These are phyloP conservation scores for Geotrichum klebahnii DNA, from an alignment of 1,139 yeast species.

Conservation along the genomic window DNA sequence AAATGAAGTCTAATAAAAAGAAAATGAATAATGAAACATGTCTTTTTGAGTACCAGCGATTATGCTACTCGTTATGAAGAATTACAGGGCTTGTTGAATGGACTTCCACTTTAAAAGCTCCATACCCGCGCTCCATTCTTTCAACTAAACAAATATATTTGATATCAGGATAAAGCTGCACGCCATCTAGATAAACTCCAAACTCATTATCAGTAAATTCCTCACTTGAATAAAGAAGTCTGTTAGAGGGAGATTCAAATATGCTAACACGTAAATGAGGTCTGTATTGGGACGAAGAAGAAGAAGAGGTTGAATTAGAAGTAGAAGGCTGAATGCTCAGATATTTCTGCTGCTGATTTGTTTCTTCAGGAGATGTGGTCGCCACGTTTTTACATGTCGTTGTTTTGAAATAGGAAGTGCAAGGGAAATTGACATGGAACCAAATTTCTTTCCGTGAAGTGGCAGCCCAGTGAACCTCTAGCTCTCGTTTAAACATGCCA, in stretches of 20 bases:
- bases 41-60: too few relatives aligned
- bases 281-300: conserved; percentile 23
- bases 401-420: conserved; percentile 20
- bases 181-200: conserved; percentile 45
- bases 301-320: too few relatives aligned
- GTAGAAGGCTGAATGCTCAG: too few relatives aligned
- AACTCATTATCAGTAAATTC: conserved; percentile 45
- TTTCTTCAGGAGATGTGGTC: conserved; percentile 1
- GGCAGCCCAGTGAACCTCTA: conserved; percentile 27
- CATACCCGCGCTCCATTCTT: conserved; percentile 36
- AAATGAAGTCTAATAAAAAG: too few relatives aligned
- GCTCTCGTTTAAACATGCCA: conserved; percentile 27
- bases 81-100: conserved; percentile 27
- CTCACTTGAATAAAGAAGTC: conserved; percentile 38
- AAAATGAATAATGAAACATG: too few relatives aligned
- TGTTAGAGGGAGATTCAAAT: conserved; percentile 29
- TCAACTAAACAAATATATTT: conserved; percentile 29
- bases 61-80: background rate
- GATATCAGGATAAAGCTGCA: conserved; percentile 20
- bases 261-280: conserved; percentile 36
- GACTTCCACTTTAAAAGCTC: conserved; percentile 25
- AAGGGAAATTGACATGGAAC: conserved; percentile 18
- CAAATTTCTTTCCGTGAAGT: conserved; percentile 22
- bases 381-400: conserved; percentile 8
- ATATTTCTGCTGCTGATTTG: conserved; percentile 1